These are phyloP conservation scores for Zychaea mexicana DNA, from an alignment of 371 early-diverging fungal genomes.

Conservation along the genomic window DNA sequence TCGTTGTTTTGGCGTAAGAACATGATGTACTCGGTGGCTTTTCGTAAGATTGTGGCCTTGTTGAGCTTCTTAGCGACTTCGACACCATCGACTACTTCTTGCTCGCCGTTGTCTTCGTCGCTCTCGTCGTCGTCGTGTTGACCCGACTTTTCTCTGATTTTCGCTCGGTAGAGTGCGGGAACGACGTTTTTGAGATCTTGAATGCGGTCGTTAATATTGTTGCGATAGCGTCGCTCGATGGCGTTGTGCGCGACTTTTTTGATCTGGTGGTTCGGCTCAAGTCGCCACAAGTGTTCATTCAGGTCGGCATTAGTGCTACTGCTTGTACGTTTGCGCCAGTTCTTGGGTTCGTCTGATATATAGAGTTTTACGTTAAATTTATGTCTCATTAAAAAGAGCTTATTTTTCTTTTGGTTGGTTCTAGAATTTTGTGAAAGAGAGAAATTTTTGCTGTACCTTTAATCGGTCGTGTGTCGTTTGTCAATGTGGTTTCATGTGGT, in stretches of 20 bases:
- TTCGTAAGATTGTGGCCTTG: constrained; percentile 89
- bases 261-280: constrained; percentile 53
- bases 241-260: constrained; percentile 94
- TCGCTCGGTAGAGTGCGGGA: constrained; percentile 77
- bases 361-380: not conserved
- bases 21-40: constrained; percentile 88
- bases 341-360: not conserved
- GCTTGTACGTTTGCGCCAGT: constrained; percentile 7
- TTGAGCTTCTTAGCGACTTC: constrained; percentile 80
- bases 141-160: constrained; percentile 48
- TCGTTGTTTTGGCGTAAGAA: constrained; percentile 65
- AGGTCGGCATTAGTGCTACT: not conserved
- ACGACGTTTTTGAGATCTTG: constrained; percentile 82
- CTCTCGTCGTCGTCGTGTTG: constrained; percentile 60
- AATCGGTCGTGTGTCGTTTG: not conserved
- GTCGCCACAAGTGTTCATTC: constrained; percentile 1
- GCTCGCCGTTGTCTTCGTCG: constrained; percentile 59
- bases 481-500: not conserved
- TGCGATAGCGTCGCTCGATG: constrained; percentile 92
- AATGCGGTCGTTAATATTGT: constrained; percentile 94
- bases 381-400: no score
- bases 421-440: no score
- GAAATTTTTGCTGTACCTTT: not conserved
- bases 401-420: no score
- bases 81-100: constrained; percentile 68